These are phyloP conservation scores for Hysterangium stoloniferum DNA, from an alignment of 768 basidiomycete genomes.

Conservation along the genomic window DNA sequence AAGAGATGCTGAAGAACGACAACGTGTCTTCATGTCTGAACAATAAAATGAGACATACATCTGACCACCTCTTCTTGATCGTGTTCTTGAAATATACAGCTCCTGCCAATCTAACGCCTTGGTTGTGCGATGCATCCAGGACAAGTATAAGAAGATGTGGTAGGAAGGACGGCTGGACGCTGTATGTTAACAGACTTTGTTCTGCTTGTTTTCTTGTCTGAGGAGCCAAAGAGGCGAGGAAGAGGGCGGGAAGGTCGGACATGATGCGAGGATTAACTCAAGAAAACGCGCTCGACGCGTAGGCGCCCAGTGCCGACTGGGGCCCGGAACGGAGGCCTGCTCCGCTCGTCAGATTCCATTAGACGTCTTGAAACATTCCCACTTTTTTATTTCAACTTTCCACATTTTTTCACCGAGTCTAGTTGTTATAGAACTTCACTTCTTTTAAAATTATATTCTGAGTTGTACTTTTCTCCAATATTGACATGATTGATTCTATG, in stretches of 20 bases:
- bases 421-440: no score
- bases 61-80: conserved; percentile 81
- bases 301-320: no score
- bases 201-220: conserved; percentile 74
- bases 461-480: no score
- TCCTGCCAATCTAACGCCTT: conserved; percentile 71
- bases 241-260: conserved; percentile 45
- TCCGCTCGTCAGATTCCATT: no score
- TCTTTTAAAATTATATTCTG: no score
- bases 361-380: no score
- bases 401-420: no score
- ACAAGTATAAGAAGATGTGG: conserved; percentile 71
- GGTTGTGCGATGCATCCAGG: conserved; percentile 55
- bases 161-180: conserved; percentile 71
- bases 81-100: conserved; percentile 92
- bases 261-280: conserved; percentile 7
- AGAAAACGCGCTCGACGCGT: no score
- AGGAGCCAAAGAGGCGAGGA: conserved; percentile 66
- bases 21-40: not conserved
- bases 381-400: no score
- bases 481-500: no score
- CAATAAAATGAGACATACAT: conserved; percentile 43
- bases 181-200: conserved; percentile 57
- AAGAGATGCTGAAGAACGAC: not conserved
- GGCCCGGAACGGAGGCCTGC: no score